Conservation (phyloP, 768 basidiomycete species). For the Erythrobasidium yunnanense region DNA sequence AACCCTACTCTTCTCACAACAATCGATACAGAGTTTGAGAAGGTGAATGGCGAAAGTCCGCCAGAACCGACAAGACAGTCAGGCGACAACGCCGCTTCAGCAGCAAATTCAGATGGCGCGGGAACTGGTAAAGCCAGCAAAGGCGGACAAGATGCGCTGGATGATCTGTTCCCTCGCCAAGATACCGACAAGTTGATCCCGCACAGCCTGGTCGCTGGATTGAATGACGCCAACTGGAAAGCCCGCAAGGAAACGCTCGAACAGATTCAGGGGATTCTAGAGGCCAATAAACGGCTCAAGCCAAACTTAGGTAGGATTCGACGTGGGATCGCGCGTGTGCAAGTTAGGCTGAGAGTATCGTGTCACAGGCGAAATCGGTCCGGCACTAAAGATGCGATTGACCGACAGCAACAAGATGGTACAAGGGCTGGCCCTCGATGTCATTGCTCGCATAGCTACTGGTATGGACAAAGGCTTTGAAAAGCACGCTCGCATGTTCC, state of each 20-base stretch:
- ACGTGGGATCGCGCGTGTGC: not conserved
- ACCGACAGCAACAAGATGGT: slow-evolving; percentile 90
- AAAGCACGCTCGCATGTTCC: slow-evolving; percentile 68
- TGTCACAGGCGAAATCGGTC: slow-evolving; percentile 69
- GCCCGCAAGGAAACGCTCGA: slow-evolving; percentile 91
- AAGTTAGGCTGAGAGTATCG: not conserved
- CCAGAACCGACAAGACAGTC: slow-evolving; percentile 71
- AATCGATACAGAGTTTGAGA: slow-evolving; percentile 83
- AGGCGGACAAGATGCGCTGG: slow-evolving; percentile 57
- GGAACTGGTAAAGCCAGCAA: slow-evolving; percentile 38
- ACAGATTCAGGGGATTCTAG: slow-evolving; percentile 64
- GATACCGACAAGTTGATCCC: slow-evolving; percentile 78
- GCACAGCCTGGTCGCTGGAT: slow-evolving; percentile 67
- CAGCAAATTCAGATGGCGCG: slow-evolving; percentile 42
- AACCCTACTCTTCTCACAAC: slow-evolving; percentile 87
- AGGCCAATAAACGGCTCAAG: slow-evolving; percentile 85
- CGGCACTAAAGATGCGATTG: slow-evolving; percentile 74
- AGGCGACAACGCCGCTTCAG: slow-evolving; percentile 55
- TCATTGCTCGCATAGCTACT: slow-evolving; percentile 73
- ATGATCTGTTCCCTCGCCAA: slow-evolving; percentile 88
- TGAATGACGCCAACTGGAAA: slow-evolving; percentile 93
- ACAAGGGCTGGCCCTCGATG: slow-evolving; percentile 76
- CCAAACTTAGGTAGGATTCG: slow-evolving; percentile 62
- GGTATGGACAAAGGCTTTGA: slow-evolving; percentile 97
- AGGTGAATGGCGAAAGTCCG: slow-evolving; percentile 62